Evolutionary conservation across 306 rosid species (phyloP), one percentile per base, ranked within the genome.

Genomic region (Gastrolobium villosum): DNA sequence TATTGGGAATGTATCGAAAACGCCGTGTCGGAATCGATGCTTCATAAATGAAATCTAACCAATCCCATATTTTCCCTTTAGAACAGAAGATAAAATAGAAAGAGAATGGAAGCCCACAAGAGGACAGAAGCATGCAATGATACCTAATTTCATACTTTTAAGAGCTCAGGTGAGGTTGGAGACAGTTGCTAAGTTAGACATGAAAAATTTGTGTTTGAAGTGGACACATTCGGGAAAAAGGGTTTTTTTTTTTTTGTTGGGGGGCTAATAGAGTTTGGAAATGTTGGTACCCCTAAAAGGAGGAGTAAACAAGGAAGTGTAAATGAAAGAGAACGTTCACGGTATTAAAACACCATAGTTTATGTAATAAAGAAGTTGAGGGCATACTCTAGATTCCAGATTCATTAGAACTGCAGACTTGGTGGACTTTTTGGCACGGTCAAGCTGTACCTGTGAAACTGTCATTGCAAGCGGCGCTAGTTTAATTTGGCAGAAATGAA

Each of bases 401-500:
- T 96, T 96, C 99, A 96, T 96, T 65, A 96, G 84, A 84, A 96
- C 91, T 45, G 99, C 99, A 41, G 98, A 86, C 78, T 91, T 96
- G 40, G 99, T 96, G 65, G 97, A 70, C 83, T 87, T 78, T 76
- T 93, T 96, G 72, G 99, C 99, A 35, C 99, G 97, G 69, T 87
- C 85, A 64, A 96, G 98, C 86, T 96, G 96, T 54, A 70, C 84
- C 81, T 89, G 87, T 11, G 90, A 60, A 78, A 96, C 99, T 96
- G 93, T 45, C 56, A 74, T 73, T 41, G 81, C 56, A 65, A 78
- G 70, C 79, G 15, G 34, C 3, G 65, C 10, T 48, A 60, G 35
- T 63, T 46, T 39, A 61, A 57, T 37, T 49, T 65, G 2, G 9
- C n/a, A 52, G 43, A 78, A 55, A 74, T 10, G 3, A 30, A 56